Percentiles rank a stretch among this genome's conserved stretches.
Evolutionary conservation across 2,329 filamentous ascomycete species (phyloP).

Genomic region (Trichoderma harzianum): DNA sequence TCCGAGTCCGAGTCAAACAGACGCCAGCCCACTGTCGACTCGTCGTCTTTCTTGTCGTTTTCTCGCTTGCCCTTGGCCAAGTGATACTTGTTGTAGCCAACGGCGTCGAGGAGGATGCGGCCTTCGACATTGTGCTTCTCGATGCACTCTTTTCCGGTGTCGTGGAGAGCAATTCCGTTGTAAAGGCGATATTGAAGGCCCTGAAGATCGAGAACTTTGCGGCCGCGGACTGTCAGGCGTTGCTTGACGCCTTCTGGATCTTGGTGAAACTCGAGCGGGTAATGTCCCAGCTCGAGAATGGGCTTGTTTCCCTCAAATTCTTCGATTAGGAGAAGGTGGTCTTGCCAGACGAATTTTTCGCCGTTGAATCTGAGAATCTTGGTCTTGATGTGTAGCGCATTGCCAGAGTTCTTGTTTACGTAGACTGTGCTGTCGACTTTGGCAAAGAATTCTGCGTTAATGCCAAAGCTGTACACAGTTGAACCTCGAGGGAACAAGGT

Average conservation of each 20-base stretch:
- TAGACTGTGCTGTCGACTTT: constrained; percentile 37
- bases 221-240: constrained; percentile 35
- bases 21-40: constrained; percentile 12
- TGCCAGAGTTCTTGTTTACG: constrained; percentile 12
- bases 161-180: constrained; percentile 38
- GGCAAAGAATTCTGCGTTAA: constrained; percentile 41
- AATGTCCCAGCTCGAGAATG: constrained; percentile 38
- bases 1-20: not conserved
- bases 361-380: constrained; percentile 41
- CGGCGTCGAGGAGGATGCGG: constrained; percentile 39
- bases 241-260: constrained; percentile 29
- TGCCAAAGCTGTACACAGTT: constrained; percentile 37
- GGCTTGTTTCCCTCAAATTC: constrained; percentile 40
- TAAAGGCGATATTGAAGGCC: constrained; percentile 41
- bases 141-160: not conserved
- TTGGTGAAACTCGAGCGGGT: constrained; percentile 35
- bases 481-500: constrained; percentile 41
- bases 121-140: constrained; percentile 40
- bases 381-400: constrained; percentile 28
- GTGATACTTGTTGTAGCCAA: constrained; percentile 43
- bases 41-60: constrained; percentile 25
- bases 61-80: constrained; percentile 36
- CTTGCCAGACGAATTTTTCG: constrained; percentile 40
- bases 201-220: constrained; percentile 41
- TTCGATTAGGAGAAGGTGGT: constrained; percentile 30